Evolutionary conservation across 169 alveolate genomes (phyloP).

Genomic region (Neospora caninum): DNA sequence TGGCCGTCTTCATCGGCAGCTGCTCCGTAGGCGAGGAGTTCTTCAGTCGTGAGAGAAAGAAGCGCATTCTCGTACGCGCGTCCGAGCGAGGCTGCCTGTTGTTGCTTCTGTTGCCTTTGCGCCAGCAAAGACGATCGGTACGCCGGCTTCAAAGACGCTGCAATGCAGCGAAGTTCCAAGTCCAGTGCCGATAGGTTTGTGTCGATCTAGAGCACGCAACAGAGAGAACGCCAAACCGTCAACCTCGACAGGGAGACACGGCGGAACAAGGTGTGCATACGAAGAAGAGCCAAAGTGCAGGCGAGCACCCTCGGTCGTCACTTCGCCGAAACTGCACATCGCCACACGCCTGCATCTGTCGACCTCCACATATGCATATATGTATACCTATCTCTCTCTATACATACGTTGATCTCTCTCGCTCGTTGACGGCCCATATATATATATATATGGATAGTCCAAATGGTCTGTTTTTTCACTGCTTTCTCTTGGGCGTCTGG

Average conservation of each 20-base stretch:
- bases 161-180: slow-evolving; percentile 57
- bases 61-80: slow-evolving; percentile 41
- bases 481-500: background rate
- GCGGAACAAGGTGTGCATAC: background rate
- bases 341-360: background rate
- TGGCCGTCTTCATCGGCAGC: slow-evolving; percentile 5
- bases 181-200: slow-evolving; percentile 51
- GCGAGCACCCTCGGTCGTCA: too few relatives aligned
- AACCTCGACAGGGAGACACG: too few relatives aligned
- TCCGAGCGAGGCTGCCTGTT: slow-evolving; percentile 30
- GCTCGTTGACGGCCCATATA: too few relatives aligned
- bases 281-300: too few relatives aligned
- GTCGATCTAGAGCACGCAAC: background rate
- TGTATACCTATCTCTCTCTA: background rate
- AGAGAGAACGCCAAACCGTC: background rate
- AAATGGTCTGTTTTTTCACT: too few relatives aligned
- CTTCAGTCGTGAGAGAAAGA: slow-evolving; percentile 37
- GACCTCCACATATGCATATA: background rate
- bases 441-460: too few relatives aligned
- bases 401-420: background rate
- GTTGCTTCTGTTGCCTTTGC: slow-evolving; percentile 49
- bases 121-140: slow-evolving; percentile 35
- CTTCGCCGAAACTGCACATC: background rate
- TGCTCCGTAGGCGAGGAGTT: slow-evolving; percentile 40
- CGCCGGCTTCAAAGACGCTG: slow-evolving; percentile 40